A percentile compares a stretch with the other conserved stretches of the same genome.
phyloP scores from a whole-genome alignment of 192 early-diverging fungal species.

The Dissophora ornata region DNA sequence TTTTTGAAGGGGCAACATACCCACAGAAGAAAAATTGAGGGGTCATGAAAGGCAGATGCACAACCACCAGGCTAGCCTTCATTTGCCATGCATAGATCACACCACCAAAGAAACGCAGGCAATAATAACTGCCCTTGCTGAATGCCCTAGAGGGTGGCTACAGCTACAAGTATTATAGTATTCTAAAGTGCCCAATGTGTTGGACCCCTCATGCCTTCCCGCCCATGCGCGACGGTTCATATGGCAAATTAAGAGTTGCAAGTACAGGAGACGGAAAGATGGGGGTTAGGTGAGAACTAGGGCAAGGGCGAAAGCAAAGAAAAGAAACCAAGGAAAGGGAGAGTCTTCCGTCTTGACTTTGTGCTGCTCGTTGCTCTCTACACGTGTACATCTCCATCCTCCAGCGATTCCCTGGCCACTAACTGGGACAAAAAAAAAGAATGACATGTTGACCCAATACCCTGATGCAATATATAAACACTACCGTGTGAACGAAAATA shows the following conservation, averaged over 20 bases:
- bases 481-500: too few species aligned
- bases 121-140: too few species aligned
- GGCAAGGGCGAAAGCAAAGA: conserved; percentile 17
- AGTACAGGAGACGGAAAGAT: conserved; percentile 9
- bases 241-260: not conserved
- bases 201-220: not conserved
- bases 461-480: too few species aligned
- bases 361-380: too few species aligned
- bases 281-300: conserved; percentile 13
- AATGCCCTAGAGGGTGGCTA: too few species aligned
- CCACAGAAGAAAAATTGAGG: conserved; percentile 8
- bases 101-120: not conserved
- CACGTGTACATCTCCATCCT: too few species aligned
- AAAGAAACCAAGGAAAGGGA: conserved; percentile 3
- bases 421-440: not conserved
- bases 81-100: not conserved
- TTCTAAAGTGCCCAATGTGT: too few species aligned
- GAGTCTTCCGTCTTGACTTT: too few species aligned
- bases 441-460: too few species aligned
- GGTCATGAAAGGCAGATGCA: conserved; percentile 6
- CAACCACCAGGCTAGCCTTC: not conserved
- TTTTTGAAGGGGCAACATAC: conserved; percentile 14
- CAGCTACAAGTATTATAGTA: too few species aligned
- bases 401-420: conserved; percentile 1
- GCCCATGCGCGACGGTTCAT: not conserved